Percentiles rank a stretch among this genome's conserved stretches.
Evolutionary conservation across 345 rosid genomes (phyloP).

Genomic region (Rhodamnia argentea): DNA sequence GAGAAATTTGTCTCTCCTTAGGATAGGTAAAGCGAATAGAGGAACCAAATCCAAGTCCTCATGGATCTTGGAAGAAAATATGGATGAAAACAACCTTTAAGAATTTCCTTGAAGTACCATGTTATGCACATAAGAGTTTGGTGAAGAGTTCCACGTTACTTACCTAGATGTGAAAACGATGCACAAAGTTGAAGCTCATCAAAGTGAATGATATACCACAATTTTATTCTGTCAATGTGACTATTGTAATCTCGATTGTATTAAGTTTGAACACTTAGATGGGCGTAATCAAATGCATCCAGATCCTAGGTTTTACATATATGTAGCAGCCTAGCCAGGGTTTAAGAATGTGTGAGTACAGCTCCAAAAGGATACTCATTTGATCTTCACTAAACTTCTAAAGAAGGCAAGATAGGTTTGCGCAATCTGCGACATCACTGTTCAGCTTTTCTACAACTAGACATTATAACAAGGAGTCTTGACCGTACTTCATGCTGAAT

Average conservation of each 20-base stretch:
- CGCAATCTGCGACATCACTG: background rate
- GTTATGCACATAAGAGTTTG: background rate
- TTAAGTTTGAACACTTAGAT: no score
- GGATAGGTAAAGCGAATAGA: background rate
- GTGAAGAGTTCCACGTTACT: background rate
- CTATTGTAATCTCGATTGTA: no score
- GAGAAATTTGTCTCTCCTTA: background rate
- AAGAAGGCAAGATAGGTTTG: background rate
- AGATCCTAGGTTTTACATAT: no score
- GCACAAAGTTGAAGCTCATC: no score
- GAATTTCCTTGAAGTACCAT: background rate
- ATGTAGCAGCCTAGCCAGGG: no score
- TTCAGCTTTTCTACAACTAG: background rate
- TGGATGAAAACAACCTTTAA: background rate
- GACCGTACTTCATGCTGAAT: background rate
- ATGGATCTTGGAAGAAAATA: background rate
- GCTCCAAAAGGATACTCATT: no score
- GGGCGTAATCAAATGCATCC: no score
- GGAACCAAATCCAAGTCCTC: background rate
- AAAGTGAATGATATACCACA: no score
- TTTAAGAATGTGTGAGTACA: no score
- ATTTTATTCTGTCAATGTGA: no score
- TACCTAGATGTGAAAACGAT: background rate
- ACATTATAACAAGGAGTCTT: background rate
- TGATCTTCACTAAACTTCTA: background rate